phyloP scores from a whole-genome alignment of 2,329 filamentous ascomycete species.

The Coniochaeta hoffmannii region DNA sequence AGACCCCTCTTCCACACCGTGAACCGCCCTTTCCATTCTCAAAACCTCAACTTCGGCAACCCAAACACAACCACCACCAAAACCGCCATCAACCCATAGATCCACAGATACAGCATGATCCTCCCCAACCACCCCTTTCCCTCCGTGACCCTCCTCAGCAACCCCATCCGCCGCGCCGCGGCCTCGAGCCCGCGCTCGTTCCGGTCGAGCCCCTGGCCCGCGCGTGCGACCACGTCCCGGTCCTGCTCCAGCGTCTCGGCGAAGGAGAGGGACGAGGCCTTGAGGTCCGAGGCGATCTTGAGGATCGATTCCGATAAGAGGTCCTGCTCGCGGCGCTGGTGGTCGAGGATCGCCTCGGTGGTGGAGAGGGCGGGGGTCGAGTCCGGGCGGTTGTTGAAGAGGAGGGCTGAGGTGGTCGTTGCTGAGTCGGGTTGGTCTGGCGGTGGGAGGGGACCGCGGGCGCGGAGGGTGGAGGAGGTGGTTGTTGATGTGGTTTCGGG shows the following conservation, averaged over 20 bases:
- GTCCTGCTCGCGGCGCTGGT: slow-evolving; percentile 78
- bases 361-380: slow-evolving; percentile 24
- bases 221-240: slow-evolving; percentile 63
- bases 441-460: slow-evolving; percentile 12
- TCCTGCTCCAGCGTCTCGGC: slow-evolving; percentile 62
- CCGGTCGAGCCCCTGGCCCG: slow-evolving; percentile 68
- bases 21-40: not conserved
- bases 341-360: slow-evolving; percentile 65
- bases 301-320: slow-evolving; percentile 74
- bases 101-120: slow-evolving; percentile 76
- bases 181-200: slow-evolving; percentile 70
- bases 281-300: slow-evolving; percentile 69
- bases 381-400: not conserved
- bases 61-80: slow-evolving; percentile 77
- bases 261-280: slow-evolving; percentile 67
- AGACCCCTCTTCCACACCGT: not conserved
- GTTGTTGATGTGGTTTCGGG: slow-evolving; percentile 7
- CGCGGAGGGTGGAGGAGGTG: slow-evolving; percentile 27
- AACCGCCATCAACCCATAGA: slow-evolving; percentile 73
- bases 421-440: not conserved
- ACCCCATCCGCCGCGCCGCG: slow-evolving; percentile 70
- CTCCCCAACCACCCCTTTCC: slow-evolving; percentile 82
- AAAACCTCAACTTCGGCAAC: slow-evolving; percentile 83
- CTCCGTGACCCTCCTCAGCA: slow-evolving; percentile 72
- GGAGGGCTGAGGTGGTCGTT: not conserved